A percentile compares a stretch with the other conserved stretches of the same genome.
Conservation (phyloP, 441 rosid genomes). For the Geranium incanum region DNA sequence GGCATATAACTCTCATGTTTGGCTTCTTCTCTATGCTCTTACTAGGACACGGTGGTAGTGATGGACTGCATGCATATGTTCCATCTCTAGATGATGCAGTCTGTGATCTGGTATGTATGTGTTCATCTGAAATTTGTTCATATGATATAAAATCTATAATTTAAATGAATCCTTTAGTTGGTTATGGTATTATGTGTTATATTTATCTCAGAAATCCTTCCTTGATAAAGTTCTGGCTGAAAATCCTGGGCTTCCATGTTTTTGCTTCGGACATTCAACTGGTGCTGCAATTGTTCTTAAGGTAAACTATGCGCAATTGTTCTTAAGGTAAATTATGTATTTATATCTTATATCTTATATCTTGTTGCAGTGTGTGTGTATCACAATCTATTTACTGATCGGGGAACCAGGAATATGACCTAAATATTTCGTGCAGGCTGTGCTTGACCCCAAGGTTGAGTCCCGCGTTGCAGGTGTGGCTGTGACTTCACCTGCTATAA, state of each 20-base stretch:
- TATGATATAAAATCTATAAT: neutral
- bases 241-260: slow-evolving; percentile 71
- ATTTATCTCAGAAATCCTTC: slow-evolving; percentile 46
- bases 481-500: slow-evolving; percentile 83
- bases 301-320: no score
- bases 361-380: no score
- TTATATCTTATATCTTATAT: no score
- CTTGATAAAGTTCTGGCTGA: slow-evolving; percentile 55
- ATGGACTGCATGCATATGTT: slow-evolving; percentile 81
- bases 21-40: slow-evolving; percentile 10
- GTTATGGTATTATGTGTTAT: neutral
- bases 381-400: no score
- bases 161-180: slow-evolving; percentile 4
- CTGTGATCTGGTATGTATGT: slow-evolving; percentile 52
- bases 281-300: slow-evolving; percentile 80
- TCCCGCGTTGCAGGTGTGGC: slow-evolving; percentile 52
- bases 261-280: slow-evolving; percentile 86
- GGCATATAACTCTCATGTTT: neutral
- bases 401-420: neutral
- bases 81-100: slow-evolving; percentile 73
- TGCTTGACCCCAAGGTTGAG: slow-evolving; percentile 67
- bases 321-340: slow-evolving; percentile 13
- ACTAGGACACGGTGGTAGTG: slow-evolving; percentile 90
- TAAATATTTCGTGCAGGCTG: slow-evolving; percentile 36
- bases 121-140: slow-evolving; percentile 11